Percentiles rank a stretch among this genome's conserved stretches.
Conservation (phyloP, 2,329 filamentous ascomycete species). For the Verticillium dahliae region DNA sequence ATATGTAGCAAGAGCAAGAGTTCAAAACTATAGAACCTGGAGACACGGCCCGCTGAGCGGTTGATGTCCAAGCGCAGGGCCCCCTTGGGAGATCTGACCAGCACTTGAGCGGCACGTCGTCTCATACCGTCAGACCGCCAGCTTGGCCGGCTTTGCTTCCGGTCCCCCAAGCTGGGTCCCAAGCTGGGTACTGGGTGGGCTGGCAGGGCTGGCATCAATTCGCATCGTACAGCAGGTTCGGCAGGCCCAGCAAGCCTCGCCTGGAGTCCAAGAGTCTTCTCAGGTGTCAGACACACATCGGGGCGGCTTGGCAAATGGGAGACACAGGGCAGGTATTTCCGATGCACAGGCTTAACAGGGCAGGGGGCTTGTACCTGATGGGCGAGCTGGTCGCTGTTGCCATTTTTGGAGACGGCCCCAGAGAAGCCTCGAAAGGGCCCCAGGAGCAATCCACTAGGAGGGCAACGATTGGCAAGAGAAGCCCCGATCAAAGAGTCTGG, state of each 20-base stretch:
- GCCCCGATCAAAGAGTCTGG: not conserved
- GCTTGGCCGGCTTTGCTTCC: not conserved
- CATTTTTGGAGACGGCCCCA: not conserved
- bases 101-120: not conserved
- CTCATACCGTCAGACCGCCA: not conserved
- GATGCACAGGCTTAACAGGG: not conserved
- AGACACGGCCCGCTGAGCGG: not conserved
- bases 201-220: not conserved
- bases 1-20: no score
- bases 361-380: not conserved
- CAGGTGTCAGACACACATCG: not conserved
- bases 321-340: not conserved
- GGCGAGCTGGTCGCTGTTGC: not conserved
- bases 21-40: not conserved
- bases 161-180: not conserved
- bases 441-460: not conserved
- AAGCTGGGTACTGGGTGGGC: not conserved
- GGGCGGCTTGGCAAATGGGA: no score
- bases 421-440: not conserved
- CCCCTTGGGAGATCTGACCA: not conserved
- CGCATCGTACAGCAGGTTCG: no score
- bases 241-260: not conserved
- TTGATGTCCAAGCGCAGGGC: not conserved
- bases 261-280: not conserved
- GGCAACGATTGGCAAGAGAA: not conserved